Percentiles rank a stretch among this genome's conserved stretches.
These are phyloP conservation scores for Populus pruinosa DNA, from an alignment of 345 rosid species.

Conservation along the genomic window DNA sequence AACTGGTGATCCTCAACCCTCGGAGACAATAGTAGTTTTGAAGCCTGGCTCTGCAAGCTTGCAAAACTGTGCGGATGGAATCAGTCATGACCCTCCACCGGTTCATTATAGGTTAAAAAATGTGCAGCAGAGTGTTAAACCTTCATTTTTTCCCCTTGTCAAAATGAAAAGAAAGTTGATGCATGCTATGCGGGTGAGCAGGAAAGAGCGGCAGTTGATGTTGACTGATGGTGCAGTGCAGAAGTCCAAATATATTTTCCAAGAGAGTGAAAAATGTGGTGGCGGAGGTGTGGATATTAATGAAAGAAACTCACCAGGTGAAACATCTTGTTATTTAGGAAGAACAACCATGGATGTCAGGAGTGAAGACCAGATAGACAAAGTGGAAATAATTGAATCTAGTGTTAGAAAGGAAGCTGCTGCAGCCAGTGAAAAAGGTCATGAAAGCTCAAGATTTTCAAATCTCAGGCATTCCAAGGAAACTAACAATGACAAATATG, in stretches of 20 bases:
- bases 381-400: constrained; percentile 1
- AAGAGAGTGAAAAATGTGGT: constrained; percentile 16
- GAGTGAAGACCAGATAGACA: constrained; percentile 16
- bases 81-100: constrained; percentile 15
- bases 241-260: constrained; percentile 6
- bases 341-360: constrained; percentile 7
- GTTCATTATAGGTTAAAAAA: constrained; percentile 21
- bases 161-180: constrained; percentile 60
- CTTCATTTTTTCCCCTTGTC: constrained; percentile 43
- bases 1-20: constrained; percentile 17
- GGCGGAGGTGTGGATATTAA: constrained; percentile 23
- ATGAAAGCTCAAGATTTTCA: constrained; percentile 27
- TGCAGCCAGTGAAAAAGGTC: constrained; percentile 26
- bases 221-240: constrained; percentile 9
- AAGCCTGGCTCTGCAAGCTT: constrained; percentile 39
- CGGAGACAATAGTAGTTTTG: constrained; percentile 44
- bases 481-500: constrained; percentile 27
- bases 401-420: constrained; percentile 19
- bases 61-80: constrained; percentile 23
- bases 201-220: constrained; percentile 24
- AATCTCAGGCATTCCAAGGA: constrained; percentile 31
- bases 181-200: constrained; percentile 43
- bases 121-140: constrained; percentile 24
- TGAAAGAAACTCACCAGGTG: constrained; percentile 16
- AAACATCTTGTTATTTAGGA: constrained; percentile 10